These are phyloP conservation scores for Plantago rigida DNA, from an alignment of 305 asterid genomes.

Conservation along the genomic window DNA sequence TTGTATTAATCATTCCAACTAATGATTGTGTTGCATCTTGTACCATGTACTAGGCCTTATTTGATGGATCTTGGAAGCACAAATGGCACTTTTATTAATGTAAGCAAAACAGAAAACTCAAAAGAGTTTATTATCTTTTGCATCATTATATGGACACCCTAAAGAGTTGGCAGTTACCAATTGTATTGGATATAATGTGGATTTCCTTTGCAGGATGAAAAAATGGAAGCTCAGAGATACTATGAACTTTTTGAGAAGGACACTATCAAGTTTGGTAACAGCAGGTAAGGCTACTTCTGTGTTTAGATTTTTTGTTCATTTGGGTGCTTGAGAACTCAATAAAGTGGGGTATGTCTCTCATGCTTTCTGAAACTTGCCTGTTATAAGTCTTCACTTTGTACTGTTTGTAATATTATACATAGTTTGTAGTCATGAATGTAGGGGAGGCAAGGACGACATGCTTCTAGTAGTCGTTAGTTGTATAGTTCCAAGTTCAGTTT, in stretches of 20 bases:
- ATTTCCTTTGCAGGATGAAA: conserved; percentile 43
- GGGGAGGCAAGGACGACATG: neutral
- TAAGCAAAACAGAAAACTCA: conserved; percentile 31
- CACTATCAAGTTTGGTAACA: conserved; percentile 86
- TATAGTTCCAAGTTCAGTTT: no score
- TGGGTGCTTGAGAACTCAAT: conserved; percentile 26
- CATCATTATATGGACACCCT: conserved; percentile 11
- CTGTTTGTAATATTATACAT: neutral
- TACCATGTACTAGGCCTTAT: conserved; percentile 64
- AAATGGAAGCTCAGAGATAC: conserved; percentile 70
- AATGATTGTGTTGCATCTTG: conserved; percentile 5
- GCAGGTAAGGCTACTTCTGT: conserved; percentile 48
- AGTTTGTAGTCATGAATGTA: neutral
- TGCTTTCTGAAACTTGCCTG: conserved; percentile 1
- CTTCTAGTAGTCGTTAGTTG: neutral
- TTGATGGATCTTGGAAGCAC: conserved; percentile 98
- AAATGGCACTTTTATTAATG: conserved; percentile 77
- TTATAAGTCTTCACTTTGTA: neutral
- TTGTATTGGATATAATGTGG: no score
- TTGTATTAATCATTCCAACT: conserved; percentile 11
- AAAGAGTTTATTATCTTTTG: neutral
- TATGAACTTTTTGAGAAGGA: conserved; percentile 81
- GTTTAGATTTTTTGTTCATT: neutral
- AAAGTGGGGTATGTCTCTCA: neutral
- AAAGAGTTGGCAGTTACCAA: conserved; percentile 2